phyloP scores from a whole-genome alignment of 257 asterid species.

The Coffea canephora region DNA sequence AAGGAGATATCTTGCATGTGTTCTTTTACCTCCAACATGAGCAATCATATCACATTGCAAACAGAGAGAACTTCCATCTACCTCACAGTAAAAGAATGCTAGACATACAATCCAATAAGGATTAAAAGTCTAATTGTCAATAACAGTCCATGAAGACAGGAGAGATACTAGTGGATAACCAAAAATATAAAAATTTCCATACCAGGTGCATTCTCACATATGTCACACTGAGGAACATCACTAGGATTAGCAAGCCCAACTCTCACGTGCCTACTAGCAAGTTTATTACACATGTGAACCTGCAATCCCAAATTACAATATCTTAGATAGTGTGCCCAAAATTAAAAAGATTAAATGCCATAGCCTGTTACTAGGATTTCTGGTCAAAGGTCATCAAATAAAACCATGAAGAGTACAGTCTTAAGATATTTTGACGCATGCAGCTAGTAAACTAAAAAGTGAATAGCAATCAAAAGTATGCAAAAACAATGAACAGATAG shows the following conservation, averaged over 20 bases:
- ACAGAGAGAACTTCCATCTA: conserved; percentile 96
- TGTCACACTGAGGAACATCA: conserved; percentile 78
- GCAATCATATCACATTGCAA: conserved; percentile 89
- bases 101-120: conserved; percentile 27
- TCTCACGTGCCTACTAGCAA: conserved; percentile 88
- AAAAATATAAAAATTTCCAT: conserved; percentile 16
- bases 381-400: neutral
- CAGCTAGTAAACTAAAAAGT: neutral
- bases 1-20: conserved; percentile 89
- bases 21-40: conserved; percentile 97
- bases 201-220: conserved; percentile 97
- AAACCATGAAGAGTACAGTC: neutral
- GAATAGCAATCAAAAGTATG: neutral
- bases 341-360: neutral
- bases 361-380: neutral
- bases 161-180: neutral
- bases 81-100: conserved; percentile 97
- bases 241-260: conserved; percentile 90
- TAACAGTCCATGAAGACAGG: neutral
- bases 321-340: neutral
- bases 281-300: conserved; percentile 98
- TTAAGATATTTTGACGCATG: neutral
- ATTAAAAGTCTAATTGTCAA: conserved; percentile 1
- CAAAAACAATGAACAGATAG: neutral
- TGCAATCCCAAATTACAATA: conserved; percentile 26